Evolutionary conservation across 192 early-diverging fungal genomes (phyloP), one percentile per base, ranked within the genome.

Genomic region (Coemansia sp.): DNA sequence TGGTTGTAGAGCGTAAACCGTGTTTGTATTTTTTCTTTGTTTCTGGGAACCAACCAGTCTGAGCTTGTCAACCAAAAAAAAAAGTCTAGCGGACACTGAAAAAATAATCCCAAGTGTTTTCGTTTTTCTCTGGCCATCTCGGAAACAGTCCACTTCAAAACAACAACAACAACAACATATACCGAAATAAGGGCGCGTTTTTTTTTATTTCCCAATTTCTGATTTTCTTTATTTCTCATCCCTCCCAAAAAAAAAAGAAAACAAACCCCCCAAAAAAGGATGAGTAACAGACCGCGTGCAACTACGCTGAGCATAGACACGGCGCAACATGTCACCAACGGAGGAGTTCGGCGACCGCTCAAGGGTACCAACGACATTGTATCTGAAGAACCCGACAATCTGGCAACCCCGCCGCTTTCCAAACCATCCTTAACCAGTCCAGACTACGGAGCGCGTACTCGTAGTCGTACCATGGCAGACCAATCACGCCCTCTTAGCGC

Each of bases 381-480:
- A 17, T 75, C 73, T 1, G 60, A 67, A 35, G 15, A 43, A 43
- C 37, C 32, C 51, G 64, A 65, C 34, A 68, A 67, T 45, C 57
- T 58, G 68, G 51, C 65, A 48, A 69, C 64, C 14, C 62, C 45
- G 56, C 70, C 65, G 41, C 58, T 72, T 3, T 37, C 73, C 45
- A 75, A 67, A 54, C 55, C 45, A 48, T 8, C 5, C 38, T 14
- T 14, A 14, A 48, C 11, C 45, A 48, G 45, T 14, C 5, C 5
- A 3, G 45, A 2, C 11, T 48, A 14, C 12, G 9, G 8, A 4
- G 64, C 78, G 28, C 76, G 82, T 12, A 60, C 45, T 7, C 82
- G 82, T 52, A 84, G 82, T 61, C 70, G 74, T 54, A 84, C 82
- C 0, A 66, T 76, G n/a, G 82, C 74, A 2, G 70, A 68, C 20